A percentile compares a stretch with the other conserved stretches of the same genome.
Conservation (phyloP, 768 basidiomycete species). For the Amanita polypyramis region DNA sequence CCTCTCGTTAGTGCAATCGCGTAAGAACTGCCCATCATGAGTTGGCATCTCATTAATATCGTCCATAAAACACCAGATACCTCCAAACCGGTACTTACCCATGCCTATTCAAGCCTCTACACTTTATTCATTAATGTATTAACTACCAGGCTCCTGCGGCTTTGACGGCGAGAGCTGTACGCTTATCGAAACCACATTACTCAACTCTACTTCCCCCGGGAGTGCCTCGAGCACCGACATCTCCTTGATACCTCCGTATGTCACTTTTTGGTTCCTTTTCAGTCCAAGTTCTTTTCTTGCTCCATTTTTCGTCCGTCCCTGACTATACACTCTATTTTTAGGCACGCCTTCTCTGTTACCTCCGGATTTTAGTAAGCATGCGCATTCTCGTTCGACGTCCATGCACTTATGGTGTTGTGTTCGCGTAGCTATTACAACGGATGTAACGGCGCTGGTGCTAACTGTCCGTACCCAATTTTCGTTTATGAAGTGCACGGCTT, state of each 20-base stretch:
- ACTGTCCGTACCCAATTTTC: constrained; percentile 13
- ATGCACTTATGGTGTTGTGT: not conserved
- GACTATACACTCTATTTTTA: constrained; percentile 3
- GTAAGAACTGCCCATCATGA: too few relatives aligned
- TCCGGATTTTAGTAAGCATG: constrained; percentile 21
- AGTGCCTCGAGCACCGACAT: constrained; percentile 25
- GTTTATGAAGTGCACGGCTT: not conserved
- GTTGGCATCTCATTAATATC: too few relatives aligned
- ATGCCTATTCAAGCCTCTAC: constrained; percentile 11
- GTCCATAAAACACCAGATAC: too few relatives aligned
- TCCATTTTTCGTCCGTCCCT: not conserved
- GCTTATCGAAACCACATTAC: constrained; percentile 22
- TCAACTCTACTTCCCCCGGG: constrained; percentile 21
- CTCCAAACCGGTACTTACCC: not conserved
- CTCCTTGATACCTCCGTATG: constrained; percentile 23
- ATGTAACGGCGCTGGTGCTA: constrained; percentile 18
- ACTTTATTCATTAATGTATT: not conserved
- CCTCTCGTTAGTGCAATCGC: too few relatives aligned
- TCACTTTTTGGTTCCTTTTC: too few relatives aligned
- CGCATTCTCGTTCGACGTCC: not conserved
- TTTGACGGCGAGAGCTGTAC: constrained; percentile 27
- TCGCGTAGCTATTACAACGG: constrained; percentile 17
- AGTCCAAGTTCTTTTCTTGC: too few relatives aligned
- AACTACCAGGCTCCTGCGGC: constrained; percentile 18
- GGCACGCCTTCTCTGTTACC: constrained; percentile 23